phyloP scores from a whole-genome alignment of 768 basidiomycete genomes.

The Trametes cubensis region DNA sequence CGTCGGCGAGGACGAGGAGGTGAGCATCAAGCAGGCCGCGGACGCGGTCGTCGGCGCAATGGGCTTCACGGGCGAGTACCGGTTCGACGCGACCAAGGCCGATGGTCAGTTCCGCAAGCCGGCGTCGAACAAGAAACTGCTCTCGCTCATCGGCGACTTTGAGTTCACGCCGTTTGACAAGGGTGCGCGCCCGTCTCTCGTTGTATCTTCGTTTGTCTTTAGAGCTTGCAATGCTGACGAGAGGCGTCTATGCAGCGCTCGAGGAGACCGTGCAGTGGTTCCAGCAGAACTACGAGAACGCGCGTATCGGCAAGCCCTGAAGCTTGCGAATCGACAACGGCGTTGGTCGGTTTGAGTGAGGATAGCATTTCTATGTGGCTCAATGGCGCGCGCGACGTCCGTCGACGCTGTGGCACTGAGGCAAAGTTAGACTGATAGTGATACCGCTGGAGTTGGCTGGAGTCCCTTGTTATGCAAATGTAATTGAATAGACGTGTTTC shows the following conservation, averaged over 20 bases:
- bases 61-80: constrained; percentile 76
- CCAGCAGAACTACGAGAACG: constrained; percentile 74
- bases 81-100: constrained; percentile 78
- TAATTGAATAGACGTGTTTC: too few relatives aligned
- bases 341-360: too few relatives aligned
- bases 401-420: not conserved
- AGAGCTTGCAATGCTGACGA: constrained; percentile 1
- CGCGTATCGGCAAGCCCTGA: constrained; percentile 54
- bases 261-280: constrained; percentile 86
- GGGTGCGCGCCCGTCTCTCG: constrained; percentile 48
- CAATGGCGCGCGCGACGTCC: not conserved
- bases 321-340: too few relatives aligned
- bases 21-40: constrained; percentile 88
- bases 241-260: constrained; percentile 54
- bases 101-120: constrained; percentile 98
- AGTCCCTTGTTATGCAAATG: not conserved
- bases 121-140: constrained; percentile 87
- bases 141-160: constrained; percentile 77
- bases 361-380: too few relatives aligned
- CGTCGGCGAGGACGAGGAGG: constrained; percentile 92
- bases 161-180: constrained; percentile 89
- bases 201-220: not conserved
- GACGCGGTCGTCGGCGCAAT: constrained; percentile 89
- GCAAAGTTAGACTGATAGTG: not conserved
- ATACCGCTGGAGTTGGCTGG: not conserved